phyloP scores from a whole-genome alignment of 1,284 basidiomycete genomes.

The Ustilago curta region DNA sequence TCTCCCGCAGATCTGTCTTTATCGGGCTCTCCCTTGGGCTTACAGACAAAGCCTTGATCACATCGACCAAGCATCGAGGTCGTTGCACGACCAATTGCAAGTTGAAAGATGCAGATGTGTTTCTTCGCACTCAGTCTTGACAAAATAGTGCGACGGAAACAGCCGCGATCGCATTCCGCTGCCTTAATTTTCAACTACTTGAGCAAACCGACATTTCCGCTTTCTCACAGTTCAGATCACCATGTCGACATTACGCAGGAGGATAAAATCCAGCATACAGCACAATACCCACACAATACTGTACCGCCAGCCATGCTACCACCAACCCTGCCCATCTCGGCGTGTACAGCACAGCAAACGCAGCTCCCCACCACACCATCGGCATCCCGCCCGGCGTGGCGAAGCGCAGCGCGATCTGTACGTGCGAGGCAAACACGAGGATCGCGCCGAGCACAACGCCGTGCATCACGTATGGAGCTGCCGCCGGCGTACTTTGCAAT shows the following conservation, averaged over 20 bases:
- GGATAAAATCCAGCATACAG: slow-evolving; percentile 89
- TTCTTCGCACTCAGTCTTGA: no score
- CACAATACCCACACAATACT: slow-evolving; percentile 80
- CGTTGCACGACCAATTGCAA: no score
- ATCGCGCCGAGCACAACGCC: slow-evolving; percentile 74
- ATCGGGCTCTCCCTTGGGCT: no score
- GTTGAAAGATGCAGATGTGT: neutral
- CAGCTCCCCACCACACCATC: slow-evolving; percentile 81
- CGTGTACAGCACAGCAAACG: slow-evolving; percentile 75
- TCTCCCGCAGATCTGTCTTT: no score
- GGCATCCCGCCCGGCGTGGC: slow-evolving; percentile 79
- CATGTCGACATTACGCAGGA: slow-evolving; percentile 76
- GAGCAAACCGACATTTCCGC: slow-evolving; percentile 18
- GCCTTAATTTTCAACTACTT: neutral
- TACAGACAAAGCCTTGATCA: no score
- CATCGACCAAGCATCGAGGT: no score
- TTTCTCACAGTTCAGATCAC: neutral
- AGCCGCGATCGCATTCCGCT: slow-evolving; percentile 15
- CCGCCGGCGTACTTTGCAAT: neutral
- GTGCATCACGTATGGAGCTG: slow-evolving; percentile 79
- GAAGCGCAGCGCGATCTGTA: slow-evolving; percentile 88
- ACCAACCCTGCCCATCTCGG: slow-evolving; percentile 60
- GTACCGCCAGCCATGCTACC: slow-evolving; percentile 80
- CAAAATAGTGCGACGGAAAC: slow-evolving; percentile 13
- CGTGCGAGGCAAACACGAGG: slow-evolving; percentile 84